phyloP scores from a whole-genome alignment of 1,139 yeast species.

The Suhomyces panamericanus region DNA sequence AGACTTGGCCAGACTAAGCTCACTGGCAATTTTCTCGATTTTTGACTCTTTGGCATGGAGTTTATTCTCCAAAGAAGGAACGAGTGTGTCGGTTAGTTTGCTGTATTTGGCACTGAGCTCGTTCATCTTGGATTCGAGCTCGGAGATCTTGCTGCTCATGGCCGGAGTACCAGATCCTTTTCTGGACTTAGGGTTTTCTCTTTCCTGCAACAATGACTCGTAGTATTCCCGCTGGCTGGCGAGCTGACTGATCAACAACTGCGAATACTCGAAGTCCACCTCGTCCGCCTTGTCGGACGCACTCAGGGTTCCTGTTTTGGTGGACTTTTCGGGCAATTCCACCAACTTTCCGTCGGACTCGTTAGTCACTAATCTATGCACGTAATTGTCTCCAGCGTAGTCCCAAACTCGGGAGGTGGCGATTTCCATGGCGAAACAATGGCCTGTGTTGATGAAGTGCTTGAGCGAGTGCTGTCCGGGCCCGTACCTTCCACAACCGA shows the following conservation, averaged over 20 bases:
- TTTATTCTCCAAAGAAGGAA: constrained; percentile 38
- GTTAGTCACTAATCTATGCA: constrained; percentile 81
- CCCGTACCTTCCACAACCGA: constrained; percentile 90
- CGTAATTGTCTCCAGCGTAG: constrained; percentile 89
- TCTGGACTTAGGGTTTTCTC: constrained; percentile 28
- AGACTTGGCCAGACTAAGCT: constrained; percentile 35
- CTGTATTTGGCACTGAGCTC: constrained; percentile 27
- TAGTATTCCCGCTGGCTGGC: constrained; percentile 90
- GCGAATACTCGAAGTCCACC: constrained; percentile 77
- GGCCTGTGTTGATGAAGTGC: constrained; percentile 77
- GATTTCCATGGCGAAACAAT: constrained; percentile 91
- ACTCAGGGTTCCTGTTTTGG: constrained; percentile 21
- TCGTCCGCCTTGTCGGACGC: constrained; percentile 44
- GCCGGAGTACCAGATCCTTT: constrained; percentile 20
- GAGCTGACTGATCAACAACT: constrained; percentile 72
- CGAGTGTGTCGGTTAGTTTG: constrained; percentile 25
- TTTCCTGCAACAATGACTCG: constrained; percentile 57
- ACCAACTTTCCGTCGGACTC: constrained; percentile 84
- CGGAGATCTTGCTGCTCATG: constrained; percentile 23
- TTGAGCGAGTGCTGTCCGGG: constrained; percentile 79
- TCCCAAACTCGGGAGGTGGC: constrained; percentile 92
- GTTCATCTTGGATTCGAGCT: constrained; percentile 38
- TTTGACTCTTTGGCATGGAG: constrained; percentile 34
- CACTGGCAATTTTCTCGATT: constrained; percentile 31
- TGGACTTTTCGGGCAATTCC: constrained; percentile 53